These are phyloP conservation scores for Sanghuangporus weigelae DNA, from an alignment of 1,284 basidiomycete species.

Conservation along the genomic window DNA sequence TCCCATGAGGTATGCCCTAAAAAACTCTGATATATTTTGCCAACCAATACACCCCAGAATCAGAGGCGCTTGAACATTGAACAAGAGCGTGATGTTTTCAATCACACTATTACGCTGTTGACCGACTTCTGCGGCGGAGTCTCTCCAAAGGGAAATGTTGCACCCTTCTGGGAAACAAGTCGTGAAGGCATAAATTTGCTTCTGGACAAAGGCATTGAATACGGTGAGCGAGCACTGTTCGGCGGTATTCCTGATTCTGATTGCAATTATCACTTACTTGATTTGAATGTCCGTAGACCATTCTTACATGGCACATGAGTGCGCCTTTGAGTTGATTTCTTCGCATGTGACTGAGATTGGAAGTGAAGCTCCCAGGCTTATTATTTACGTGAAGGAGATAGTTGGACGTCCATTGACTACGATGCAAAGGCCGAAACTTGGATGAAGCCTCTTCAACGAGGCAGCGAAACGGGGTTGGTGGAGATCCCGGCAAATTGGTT, in stretches of 20 bases:
- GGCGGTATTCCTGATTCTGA: background rate
- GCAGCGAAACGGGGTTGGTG: conserved; percentile 63
- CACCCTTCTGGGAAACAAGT: conserved; percentile 79
- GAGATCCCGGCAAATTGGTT: conserved; percentile 73
- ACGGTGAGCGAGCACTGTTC: conserved; percentile 38
- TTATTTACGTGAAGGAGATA: conserved; percentile 64
- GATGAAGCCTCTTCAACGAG: conserved; percentile 71
- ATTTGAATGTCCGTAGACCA: conserved; percentile 42
- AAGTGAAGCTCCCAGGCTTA: conserved; percentile 57
- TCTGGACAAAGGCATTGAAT: conserved; percentile 70
- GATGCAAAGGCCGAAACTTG: conserved; percentile 52
- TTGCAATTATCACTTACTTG: background rate
- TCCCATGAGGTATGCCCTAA: conserved; percentile 52
- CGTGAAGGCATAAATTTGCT: conserved; percentile 63
- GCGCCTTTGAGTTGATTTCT: conserved; percentile 15
- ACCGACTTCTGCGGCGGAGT: conserved; percentile 67
- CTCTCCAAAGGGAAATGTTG: conserved; percentile 62
- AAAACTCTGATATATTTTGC: background rate
- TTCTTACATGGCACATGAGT: conserved; percentile 63
- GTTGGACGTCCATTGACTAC: conserved; percentile 76
- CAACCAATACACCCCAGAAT: conserved; percentile 37
- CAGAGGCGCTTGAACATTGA: conserved; percentile 55
- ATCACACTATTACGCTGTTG: conserved; percentile 60
- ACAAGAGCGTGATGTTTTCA: conserved; percentile 70
- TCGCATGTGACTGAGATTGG: conserved; percentile 4